A percentile compares a stretch with the other conserved stretches of the same genome.
phyloP scores from a whole-genome alignment of 1,284 basidiomycete species.

The Tremellales sp. region DNA sequence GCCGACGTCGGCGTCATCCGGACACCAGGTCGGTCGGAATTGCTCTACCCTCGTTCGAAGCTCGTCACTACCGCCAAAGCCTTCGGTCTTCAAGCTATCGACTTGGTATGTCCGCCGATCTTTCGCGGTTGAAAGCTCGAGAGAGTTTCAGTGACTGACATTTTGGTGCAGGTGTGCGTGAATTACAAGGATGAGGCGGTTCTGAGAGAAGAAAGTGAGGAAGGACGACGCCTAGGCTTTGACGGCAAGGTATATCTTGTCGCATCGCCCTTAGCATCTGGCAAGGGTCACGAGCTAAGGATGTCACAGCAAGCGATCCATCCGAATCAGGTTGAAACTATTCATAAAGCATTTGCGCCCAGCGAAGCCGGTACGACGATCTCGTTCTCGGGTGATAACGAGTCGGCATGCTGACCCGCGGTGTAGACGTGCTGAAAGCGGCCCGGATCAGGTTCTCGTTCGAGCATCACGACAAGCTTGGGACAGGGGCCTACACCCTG shows the following conservation, averaged over 20 bases:
- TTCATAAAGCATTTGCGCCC: constrained; percentile 77
- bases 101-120: constrained; percentile 61
- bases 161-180: constrained; percentile 68
- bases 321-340: constrained; percentile 73
- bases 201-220: constrained; percentile 69
- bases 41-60: constrained; percentile 80
- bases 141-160: not conserved
- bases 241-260: constrained; percentile 65
- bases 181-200: constrained; percentile 74
- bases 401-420: not conserved
- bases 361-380: no score
- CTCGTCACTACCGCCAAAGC: constrained; percentile 82
- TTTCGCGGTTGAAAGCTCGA: not conserved
- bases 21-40: constrained; percentile 66
- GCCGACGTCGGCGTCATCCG: constrained; percentile 81
- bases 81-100: constrained; percentile 77
- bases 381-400: not conserved
- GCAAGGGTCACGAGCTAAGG: not conserved
- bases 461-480: constrained; percentile 37
- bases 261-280: not conserved
- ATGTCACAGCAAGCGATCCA: constrained; percentile 82
- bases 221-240: constrained; percentile 74
- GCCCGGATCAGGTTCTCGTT: constrained; percentile 57
- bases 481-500: constrained; percentile 62
- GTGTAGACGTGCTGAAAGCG: constrained; percentile 70